These are phyloP conservation scores for Barnettozyma botsteinii DNA, from an alignment of 805 yeast species.

Conservation along the genomic window DNA sequence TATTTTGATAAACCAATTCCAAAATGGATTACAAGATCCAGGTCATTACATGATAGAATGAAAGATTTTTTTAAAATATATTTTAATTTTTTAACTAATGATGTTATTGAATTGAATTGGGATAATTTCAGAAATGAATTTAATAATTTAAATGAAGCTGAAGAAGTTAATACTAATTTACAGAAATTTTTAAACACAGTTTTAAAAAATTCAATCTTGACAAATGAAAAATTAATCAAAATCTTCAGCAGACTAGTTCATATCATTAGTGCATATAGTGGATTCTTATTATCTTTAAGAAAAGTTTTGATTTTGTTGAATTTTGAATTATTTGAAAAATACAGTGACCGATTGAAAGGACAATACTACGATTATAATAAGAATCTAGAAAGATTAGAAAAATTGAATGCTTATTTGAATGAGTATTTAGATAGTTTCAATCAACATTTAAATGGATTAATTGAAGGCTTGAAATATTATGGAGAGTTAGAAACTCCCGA, in stretches of 20 bases:
- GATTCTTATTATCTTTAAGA: constrained; percentile 46
- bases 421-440: constrained; percentile 41
- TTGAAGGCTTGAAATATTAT: constrained; percentile 38
- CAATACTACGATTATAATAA: constrained; percentile 34
- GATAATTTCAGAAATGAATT: constrained; percentile 30
- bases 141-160: constrained; percentile 32
- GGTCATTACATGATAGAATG: constrained; percentile 48
- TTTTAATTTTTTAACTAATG: constrained; percentile 48
- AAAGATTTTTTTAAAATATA: constrained; percentile 50
- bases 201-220: constrained; percentile 60
- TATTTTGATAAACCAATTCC: constrained; percentile 38
- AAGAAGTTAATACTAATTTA: constrained; percentile 38
- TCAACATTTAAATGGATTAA: constrained; percentile 39
- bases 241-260: constrained; percentile 41
- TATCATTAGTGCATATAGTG: constrained; percentile 42
- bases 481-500: constrained; percentile 47
- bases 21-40: constrained; percentile 48
- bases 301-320: constrained; percentile 48
- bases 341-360: constrained; percentile 33
- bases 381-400: constrained; percentile 36
- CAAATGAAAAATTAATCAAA: constrained; percentile 48
- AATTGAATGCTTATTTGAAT: constrained; percentile 35
- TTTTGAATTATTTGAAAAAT: constrained; percentile 35
- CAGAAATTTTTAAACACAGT: constrained; percentile 57
- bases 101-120: constrained; percentile 56